Evolutionary conservation across 1,284 basidiomycete species (phyloP), one percentile per base, ranked within the genome.

Genomic region (Jaminaea rosea): DNA sequence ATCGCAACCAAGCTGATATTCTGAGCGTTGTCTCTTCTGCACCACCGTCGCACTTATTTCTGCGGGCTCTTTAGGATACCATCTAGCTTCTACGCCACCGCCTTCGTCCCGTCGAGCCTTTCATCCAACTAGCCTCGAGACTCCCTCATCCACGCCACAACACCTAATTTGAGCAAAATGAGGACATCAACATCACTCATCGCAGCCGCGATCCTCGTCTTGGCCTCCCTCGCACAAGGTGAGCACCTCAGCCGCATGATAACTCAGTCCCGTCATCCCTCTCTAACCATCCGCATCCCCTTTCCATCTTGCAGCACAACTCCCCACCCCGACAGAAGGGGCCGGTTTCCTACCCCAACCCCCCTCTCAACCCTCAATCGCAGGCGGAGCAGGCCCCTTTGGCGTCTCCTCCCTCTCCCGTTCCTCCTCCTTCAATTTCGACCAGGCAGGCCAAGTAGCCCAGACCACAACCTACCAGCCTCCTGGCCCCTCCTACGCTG

Each of bases 311-410:
- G 10, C 9, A 36, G 34, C 34, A 21, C 34, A 36, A 36, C 17
- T 42, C 11, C 39, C 39, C 17, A 42, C 39, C 19, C 3, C 39
- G 15, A 42, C 39, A 15, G 39, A 42, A 23, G 39, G 39, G 3
- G 19, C 50, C 52, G 8, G 31, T 34, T 41, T 29, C 47, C 27
- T 51, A 23, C 42, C 54, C 52, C 21, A 44, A 45, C 31, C 26
- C 3, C 39, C 23, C 23, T 13, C 24, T 4, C 54, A 53, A 26
- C 46, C 51, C 9, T 27, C 26, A 19, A 44, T 53, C 26, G 41
- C 54, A 3, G 21, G 27, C 23, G 55, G 52, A 7, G 65, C 63
- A 1, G 65, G 65, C 13, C 65, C 65, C 1, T 67, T 67, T 51
- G 55, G 63, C 51, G 65, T 67, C 31, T 49, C 48, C 3, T 60